These are phyloP conservation scores for Metschnikowia corniflorae DNA, from an alignment of 805 yeast species.

Conservation along the genomic window DNA sequence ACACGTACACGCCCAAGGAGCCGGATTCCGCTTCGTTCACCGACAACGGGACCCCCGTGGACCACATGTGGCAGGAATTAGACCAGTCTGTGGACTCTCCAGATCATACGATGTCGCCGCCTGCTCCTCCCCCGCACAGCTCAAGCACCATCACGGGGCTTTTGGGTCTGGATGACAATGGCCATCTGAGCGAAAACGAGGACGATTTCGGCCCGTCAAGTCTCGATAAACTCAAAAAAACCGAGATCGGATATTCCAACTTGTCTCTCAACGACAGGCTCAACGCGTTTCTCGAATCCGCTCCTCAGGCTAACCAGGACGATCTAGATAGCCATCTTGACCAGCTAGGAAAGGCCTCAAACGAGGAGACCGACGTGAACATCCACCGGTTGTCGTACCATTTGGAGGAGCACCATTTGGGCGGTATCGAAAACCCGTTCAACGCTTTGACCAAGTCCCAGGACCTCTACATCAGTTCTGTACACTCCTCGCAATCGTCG, in stretches of 20 bases:
- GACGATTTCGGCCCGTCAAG: constrained; percentile 15
- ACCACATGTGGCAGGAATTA: constrained; percentile 15
- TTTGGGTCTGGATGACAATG: constrained; percentile 2
- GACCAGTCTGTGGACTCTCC: constrained; percentile 5
- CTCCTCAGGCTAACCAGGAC: constrained; percentile 15
- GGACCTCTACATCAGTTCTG: constrained; percentile 19
- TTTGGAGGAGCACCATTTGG: constrained; percentile 14
- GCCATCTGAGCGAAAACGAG: not conserved
- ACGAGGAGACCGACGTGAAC: constrained; percentile 28
- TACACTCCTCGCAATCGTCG: constrained; percentile 41
- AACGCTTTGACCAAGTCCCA: constrained; percentile 27
- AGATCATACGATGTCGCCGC: constrained; percentile 12
- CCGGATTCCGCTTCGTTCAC: not conserved
- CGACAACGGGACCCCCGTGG: constrained; percentile 2
- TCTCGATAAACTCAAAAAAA: not conserved
- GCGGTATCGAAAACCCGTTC: constrained; percentile 30
- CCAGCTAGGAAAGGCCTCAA: constrained; percentile 24
- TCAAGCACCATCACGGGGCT: constrained; percentile 18
- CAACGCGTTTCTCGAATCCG: constrained; percentile 36
- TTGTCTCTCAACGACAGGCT: constrained; percentile 43
- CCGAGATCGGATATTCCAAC: constrained; percentile 23
- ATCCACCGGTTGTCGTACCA: constrained; percentile 34
- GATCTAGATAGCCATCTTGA: constrained; percentile 38
- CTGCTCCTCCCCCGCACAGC: constrained; percentile 19
- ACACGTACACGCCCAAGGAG: constrained; percentile 9